A percentile compares a stretch with the other conserved stretches of the same genome.
These are phyloP conservation scores for Fraxinus sp. DNA, from an alignment of 305 asterid species.

Conservation along the genomic window DNA sequence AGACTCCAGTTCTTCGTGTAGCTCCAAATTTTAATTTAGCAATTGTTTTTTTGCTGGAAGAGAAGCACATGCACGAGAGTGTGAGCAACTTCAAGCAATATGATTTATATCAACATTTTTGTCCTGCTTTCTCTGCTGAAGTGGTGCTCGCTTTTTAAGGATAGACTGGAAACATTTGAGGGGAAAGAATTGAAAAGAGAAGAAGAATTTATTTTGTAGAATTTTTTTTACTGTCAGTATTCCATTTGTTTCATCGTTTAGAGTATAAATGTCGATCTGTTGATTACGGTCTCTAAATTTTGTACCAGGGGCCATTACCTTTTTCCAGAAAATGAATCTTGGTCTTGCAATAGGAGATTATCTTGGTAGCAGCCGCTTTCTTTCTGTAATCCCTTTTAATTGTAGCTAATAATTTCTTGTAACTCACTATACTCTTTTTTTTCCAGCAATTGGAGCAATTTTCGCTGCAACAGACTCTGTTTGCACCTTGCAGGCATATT, in stretches of 20 bases:
- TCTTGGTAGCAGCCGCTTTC: conserved; percentile 23
- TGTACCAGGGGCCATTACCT: conserved; percentile 51
- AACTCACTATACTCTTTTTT: conserved; percentile 10
- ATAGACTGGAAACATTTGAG: neutral
- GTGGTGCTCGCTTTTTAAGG: neutral
- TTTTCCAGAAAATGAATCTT: conserved; percentile 46
- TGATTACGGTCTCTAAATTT: conserved; percentile 21
- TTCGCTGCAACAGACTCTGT: conserved; percentile 68
- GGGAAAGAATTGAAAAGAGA: neutral
- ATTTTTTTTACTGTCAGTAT: neutral
- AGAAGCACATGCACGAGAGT: neutral
- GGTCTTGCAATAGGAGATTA: conserved; percentile 56
- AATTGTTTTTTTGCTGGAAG: neutral
- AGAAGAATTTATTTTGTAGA: neutral
- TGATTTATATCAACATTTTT: neutral
- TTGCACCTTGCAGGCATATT: conserved; percentile 61
- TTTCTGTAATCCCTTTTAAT: neutral
- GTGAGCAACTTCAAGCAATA: neutral
- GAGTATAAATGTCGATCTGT: neutral
- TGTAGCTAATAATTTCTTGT: neutral
- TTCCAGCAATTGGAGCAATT: conserved; percentile 63
- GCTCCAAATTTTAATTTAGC: neutral
- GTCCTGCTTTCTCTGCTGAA: conserved; percentile 1
- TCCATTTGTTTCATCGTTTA: neutral
- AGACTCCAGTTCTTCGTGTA: conserved; percentile 1